Conservation (phyloP, 305 asterid genomes). For the Fraxinus albicans region DNA sequence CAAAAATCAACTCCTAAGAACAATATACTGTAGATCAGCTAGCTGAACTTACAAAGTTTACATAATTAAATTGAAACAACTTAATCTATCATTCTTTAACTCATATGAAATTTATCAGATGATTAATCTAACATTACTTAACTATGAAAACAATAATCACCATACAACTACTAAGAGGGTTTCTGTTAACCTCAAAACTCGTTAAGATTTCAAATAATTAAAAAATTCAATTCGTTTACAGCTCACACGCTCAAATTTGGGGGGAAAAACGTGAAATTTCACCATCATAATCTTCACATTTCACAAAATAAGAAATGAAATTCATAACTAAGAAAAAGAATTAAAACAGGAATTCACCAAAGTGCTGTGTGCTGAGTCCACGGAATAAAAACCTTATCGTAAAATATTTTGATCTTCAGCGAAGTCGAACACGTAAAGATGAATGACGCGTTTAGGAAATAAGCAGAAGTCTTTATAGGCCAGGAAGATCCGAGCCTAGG, state of each 20-base stretch:
- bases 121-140: constrained; percentile 8
- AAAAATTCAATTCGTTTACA: no score
- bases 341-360: not conserved
- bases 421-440: constrained; percentile 21
- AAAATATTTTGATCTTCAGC: constrained; percentile 14
- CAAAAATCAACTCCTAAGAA: not conserved
- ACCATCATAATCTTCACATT: not conserved
- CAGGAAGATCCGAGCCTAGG: constrained; percentile 36
- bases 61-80: not conserved
- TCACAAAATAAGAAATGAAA: not conserved
- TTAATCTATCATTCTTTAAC: not conserved
- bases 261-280: not conserved
- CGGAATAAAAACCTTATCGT: constrained; percentile 35
- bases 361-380: constrained; percentile 11
- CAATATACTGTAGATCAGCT: not conserved
- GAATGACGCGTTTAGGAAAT: constrained; percentile 7
- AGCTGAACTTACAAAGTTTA: not conserved
- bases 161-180: no score
- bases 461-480: constrained; percentile 35
- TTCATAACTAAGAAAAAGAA: not conserved
- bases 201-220: no score
- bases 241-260: no score
- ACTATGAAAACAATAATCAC: not conserved
- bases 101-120: not conserved
- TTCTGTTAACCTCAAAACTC: no score